phyloP scores from a whole-genome alignment of 305 asterid species.

The Withania somnifera region DNA sequence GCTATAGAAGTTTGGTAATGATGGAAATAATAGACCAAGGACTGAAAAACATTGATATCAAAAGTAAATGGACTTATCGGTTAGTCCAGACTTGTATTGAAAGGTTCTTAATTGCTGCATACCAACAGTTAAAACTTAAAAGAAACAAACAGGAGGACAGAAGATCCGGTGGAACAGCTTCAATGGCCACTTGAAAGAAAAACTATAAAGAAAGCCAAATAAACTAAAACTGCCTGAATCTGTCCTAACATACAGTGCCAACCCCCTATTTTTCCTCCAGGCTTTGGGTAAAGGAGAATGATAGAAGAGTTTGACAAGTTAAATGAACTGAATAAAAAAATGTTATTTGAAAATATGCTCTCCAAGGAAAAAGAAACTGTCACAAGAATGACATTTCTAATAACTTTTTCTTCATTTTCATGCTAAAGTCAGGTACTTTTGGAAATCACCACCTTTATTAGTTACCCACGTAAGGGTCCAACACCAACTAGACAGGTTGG shows the following conservation, averaged over 20 bases:
- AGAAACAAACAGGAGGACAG: no score
- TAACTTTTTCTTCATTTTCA: no score
- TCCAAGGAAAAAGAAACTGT: no score
- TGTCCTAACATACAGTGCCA: neutral
- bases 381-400: neutral
- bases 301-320: neutral
- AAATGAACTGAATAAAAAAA: neutral
- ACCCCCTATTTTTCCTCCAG: neutral
- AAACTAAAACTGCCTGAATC: no score
- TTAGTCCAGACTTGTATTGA: no score
- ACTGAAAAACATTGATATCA: no score
- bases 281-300: neutral
- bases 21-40: neutral
- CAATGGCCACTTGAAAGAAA: neutral
- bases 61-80: no score
- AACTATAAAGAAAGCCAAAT: no score
- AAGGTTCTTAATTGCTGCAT: no score
- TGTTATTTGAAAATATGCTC: neutral
- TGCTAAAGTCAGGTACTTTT: neutral
- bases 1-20: neutral
- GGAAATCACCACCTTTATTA: neutral
- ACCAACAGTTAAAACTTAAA: no score
- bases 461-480: neutral
- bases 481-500: neutral
- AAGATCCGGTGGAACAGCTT: no score